phyloP scores from a whole-genome alignment of 2,329 filamentous ascomycete species.

The Aspergillus glaucus region DNA sequence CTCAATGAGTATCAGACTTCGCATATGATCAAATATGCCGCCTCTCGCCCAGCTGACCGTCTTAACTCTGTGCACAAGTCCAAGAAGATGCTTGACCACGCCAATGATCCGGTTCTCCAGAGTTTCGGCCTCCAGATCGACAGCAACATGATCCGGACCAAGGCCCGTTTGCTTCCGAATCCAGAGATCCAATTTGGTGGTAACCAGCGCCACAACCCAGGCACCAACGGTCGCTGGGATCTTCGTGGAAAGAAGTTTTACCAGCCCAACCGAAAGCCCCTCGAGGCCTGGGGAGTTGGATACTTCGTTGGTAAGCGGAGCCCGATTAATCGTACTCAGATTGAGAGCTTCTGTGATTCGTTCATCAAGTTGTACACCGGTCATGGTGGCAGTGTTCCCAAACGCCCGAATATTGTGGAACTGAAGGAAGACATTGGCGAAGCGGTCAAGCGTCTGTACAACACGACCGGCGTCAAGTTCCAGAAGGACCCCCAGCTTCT shows the following conservation, averaged over 20 bases:
- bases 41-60: constrained; percentile 67
- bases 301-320: constrained; percentile 54
- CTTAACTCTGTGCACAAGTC: constrained; percentile 61
- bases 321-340: constrained; percentile 36
- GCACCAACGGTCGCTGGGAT: constrained; percentile 74
- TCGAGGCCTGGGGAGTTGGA: constrained; percentile 71
- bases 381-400: constrained; percentile 55
- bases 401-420: constrained; percentile 41
- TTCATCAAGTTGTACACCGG: constrained; percentile 57
- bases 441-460: constrained; percentile 52
- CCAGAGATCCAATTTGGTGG: constrained; percentile 66
- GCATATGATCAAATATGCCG: constrained; percentile 89
- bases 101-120: constrained; percentile 60
- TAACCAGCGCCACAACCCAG: constrained; percentile 52
- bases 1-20: constrained; percentile 61
- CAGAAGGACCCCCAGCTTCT: constrained; percentile 64
- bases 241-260: constrained; percentile 75
- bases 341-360: constrained; percentile 50
- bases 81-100: constrained; percentile 62
- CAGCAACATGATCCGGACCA: constrained; percentile 56
- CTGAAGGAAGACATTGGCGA: constrained; percentile 43
- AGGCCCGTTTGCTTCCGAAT: constrained; percentile 64
- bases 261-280: constrained; percentile 52
- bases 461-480: constrained; percentile 48
- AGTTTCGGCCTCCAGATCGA: constrained; percentile 70